phyloP scores from a whole-genome alignment of 2,329 filamentous ascomycete genomes.

The Endoconidiophora polonica region DNA sequence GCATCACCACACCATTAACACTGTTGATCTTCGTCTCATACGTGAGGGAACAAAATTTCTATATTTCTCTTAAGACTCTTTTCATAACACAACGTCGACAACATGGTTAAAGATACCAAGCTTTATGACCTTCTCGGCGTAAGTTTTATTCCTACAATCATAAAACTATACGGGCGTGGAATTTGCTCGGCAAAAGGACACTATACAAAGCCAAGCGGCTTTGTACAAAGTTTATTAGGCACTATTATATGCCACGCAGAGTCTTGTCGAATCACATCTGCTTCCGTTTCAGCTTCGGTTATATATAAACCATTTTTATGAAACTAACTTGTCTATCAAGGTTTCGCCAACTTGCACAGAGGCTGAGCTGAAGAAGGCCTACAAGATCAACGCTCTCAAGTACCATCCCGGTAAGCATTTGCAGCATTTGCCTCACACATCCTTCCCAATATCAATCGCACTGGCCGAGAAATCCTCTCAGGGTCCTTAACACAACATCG shows the following conservation, averaged over 20 bases:
- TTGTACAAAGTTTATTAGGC: too few species aligned
- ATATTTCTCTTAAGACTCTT: background rate
- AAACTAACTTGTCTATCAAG: slow-evolving; percentile 26
- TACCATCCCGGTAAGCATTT: slow-evolving; percentile 56
- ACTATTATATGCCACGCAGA: too few species aligned
- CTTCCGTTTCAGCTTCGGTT: background rate
- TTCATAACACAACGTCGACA: slow-evolving; percentile 1
- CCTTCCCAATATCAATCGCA: too few species aligned
- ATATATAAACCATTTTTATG: slow-evolving; percentile 15
- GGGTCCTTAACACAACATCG: too few species aligned
- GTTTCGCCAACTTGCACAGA: slow-evolving; percentile 67
- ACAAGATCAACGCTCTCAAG: slow-evolving; percentile 69
- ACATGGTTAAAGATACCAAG: slow-evolving; percentile 65
- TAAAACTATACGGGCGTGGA: too few species aligned
- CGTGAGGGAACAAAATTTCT: background rate
- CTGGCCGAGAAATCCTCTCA: too few species aligned
- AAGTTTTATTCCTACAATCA: slow-evolving; percentile 21
- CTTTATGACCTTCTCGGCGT: slow-evolving; percentile 67
- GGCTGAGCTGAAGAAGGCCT: slow-evolving; percentile 76
- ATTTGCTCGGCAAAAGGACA: too few species aligned
- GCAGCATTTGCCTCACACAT: too few species aligned
- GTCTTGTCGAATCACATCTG: background rate
- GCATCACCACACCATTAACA: too few species aligned
- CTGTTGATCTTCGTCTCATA: too few species aligned
- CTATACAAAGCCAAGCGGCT: too few species aligned